Evolutionary conservation across 176 grass and related monocot genomes (phyloP).

Genomic region (Juncus effusus): DNA sequence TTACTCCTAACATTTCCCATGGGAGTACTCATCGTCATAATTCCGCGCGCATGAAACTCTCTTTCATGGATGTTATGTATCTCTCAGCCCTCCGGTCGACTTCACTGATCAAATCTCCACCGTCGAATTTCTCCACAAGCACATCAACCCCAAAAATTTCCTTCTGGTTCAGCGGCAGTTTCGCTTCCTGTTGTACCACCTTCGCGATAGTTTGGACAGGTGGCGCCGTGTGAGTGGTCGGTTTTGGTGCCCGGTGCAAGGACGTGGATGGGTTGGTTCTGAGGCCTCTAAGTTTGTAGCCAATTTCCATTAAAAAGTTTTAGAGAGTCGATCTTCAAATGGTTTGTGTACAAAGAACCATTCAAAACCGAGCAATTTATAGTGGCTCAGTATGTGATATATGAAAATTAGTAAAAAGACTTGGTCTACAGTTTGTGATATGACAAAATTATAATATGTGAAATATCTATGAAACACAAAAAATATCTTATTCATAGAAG

Average conservation of each 20-base stretch:
- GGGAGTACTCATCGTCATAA: no score
- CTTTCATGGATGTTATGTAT: constrained; percentile 21
- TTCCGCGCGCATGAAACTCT: constrained; percentile 20
- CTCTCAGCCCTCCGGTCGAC: constrained; percentile 17
- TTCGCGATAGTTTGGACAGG: background rate
- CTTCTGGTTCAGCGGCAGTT: background rate
- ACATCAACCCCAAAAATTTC: constrained; percentile 14
- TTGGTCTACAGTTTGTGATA: no score
- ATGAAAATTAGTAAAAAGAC: no score
- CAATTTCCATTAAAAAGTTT: constrained; percentile 4
- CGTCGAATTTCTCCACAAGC: constrained; percentile 17
- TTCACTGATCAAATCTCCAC: constrained; percentile 18
- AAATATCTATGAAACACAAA: no score
- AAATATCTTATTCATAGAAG: no score
- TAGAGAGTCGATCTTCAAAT: no score
- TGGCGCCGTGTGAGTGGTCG: background rate
- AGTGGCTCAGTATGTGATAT: no score
- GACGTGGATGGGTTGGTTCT: constrained; percentile 17
- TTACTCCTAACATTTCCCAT: no score
- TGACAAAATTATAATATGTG: no score
- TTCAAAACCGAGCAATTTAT: no score
- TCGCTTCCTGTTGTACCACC: background rate
- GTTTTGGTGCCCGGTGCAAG: constrained; percentile 25
- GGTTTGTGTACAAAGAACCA: no score
- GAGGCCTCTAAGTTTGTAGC: constrained; percentile 29